Base-by-base conservation (phyloP, 129 eudicot species). In the Saposhnikovia divaricata region DNA sequence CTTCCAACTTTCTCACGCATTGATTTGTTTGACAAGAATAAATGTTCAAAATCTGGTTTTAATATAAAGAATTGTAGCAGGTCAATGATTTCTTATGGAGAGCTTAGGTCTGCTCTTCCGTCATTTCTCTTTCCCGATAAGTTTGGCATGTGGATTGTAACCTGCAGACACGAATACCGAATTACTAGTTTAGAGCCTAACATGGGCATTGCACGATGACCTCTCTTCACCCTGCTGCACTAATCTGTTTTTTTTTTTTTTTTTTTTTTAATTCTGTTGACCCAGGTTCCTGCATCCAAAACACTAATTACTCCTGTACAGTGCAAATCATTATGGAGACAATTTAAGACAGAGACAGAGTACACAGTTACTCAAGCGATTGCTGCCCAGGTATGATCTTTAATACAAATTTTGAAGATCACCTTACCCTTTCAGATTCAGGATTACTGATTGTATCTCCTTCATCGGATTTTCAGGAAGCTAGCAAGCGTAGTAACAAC, bases 271-370 rank as follows among this genome's bases (percentile, higher is more conserved):
- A 66, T 68, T 68, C 42, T 68, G 75, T 65, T 28, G 74, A 40
- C 72, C 21, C 85, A 96, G 99, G 91, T 96, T 82, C 93, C 99
- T 57, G 79, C 93, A 25, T 83, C 97, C 45, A 96, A 92, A 77
- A 96, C 99, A 78, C 86, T 96, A 77, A 81, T 96, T n/a, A 89
- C 97, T 39, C 99, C 99, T 43, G 98, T 96, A 51, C 99, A 96
- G 80, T 96, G 99, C 87, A 96, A 92, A 85, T 82, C 93, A 40
- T 76, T 96, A 74, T 96, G 99, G 99, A 88, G 88, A 81, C 98
- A 92, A 80, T 96, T 96, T 81, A 93, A 85, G 77, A 80, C 88
- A 46, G 99, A 96, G 88, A 96, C 99, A 0, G 99, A 96, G 84
- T 96, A 96, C 82, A 91, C 96, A 39, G 93, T 96, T 63, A 89